These are phyloP conservation scores for Lipomyces mesembrius DNA, from an alignment of 805 yeast species.

Conservation along the genomic window DNA sequence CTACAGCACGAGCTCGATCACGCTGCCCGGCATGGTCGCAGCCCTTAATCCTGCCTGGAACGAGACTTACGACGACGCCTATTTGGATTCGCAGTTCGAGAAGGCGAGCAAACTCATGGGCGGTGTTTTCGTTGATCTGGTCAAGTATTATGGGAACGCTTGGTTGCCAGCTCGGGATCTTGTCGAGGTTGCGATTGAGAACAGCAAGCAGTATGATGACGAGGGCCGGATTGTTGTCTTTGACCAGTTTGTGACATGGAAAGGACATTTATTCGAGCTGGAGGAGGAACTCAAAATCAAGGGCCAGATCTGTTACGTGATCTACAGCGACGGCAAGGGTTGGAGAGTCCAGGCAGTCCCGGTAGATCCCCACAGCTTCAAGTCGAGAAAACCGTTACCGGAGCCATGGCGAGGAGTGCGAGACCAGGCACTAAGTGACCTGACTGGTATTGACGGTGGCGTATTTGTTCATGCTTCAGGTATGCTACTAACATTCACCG, in stretches of 20 bases:
- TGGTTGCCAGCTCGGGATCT: constrained; percentile 89
- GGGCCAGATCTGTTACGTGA: constrained; percentile 64
- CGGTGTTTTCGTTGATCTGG: constrained; percentile 66
- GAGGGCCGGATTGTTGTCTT: constrained; percentile 77
- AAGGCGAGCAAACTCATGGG: constrained; percentile 86
- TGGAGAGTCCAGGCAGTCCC: constrained; percentile 95
- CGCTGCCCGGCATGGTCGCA: constrained; percentile 77
- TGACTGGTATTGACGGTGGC: constrained; percentile 83
- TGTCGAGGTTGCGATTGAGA: constrained; percentile 70
- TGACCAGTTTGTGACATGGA: constrained; percentile 89
- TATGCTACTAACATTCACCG: not conserved
- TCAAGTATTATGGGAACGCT: constrained; percentile 73
- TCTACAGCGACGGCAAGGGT: constrained; percentile 69
- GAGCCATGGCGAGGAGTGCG: constrained; percentile 95
- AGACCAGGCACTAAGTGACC: constrained; percentile 75
- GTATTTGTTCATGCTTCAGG: constrained; percentile 81
- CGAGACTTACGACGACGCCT: constrained; percentile 63
- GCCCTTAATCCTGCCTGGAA: constrained; percentile 88
- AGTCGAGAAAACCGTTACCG: constrained; percentile 84
- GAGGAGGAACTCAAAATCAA: constrained; percentile 58
- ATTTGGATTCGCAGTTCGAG: constrained; percentile 65
- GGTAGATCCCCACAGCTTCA: constrained; percentile 75
- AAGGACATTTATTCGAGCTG: constrained; percentile 79
- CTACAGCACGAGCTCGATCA: constrained; percentile 73
- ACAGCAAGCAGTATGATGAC: constrained; percentile 63